Conservation (phyloP, 1,284 basidiomycete genomes). For the Tylopilus sp. region DNA sequence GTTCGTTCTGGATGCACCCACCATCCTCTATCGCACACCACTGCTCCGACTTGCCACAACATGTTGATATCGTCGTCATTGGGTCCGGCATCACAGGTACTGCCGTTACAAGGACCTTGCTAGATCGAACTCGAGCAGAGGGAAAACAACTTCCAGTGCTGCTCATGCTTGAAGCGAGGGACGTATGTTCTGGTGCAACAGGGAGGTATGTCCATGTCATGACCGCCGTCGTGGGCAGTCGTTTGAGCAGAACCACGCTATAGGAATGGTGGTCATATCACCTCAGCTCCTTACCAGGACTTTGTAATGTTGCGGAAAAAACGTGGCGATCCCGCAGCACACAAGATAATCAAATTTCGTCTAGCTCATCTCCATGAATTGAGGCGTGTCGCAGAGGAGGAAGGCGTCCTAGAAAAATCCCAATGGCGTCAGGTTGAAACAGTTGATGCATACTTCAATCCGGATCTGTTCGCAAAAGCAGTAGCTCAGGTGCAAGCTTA, state of each 20-base stretch:
- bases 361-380: conserved; percentile 43
- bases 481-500: conserved; percentile 46
- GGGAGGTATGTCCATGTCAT: conserved; percentile 57
- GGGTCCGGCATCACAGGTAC: conserved; percentile 76
- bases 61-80: conserved; percentile 70
- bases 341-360: conserved; percentile 38
- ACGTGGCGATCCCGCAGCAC: conserved; percentile 33
- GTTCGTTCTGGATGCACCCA: conserved; percentile 67
- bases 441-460: conserved; percentile 50
- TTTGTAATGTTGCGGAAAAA: conserved; percentile 30
- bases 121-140: conserved; percentile 47
- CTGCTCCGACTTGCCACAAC: conserved; percentile 51
- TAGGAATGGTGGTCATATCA: conserved; percentile 45
- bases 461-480: conserved; percentile 45
- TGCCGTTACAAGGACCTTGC: conserved; percentile 59
- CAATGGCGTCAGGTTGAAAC: conserved; percentile 54
- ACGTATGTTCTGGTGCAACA: conserved; percentile 73
- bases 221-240: not conserved
- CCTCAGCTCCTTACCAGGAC: conserved; percentile 37
- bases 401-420: conserved; percentile 42
- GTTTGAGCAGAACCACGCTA: not conserved
- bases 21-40: conserved; percentile 56
- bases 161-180: conserved; percentile 73
- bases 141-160: conserved; percentile 46
- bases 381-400: conserved; percentile 39